Conservation (phyloP, 2,329 filamentous ascomycete species). For the Aureobasidium zeae region DNA sequence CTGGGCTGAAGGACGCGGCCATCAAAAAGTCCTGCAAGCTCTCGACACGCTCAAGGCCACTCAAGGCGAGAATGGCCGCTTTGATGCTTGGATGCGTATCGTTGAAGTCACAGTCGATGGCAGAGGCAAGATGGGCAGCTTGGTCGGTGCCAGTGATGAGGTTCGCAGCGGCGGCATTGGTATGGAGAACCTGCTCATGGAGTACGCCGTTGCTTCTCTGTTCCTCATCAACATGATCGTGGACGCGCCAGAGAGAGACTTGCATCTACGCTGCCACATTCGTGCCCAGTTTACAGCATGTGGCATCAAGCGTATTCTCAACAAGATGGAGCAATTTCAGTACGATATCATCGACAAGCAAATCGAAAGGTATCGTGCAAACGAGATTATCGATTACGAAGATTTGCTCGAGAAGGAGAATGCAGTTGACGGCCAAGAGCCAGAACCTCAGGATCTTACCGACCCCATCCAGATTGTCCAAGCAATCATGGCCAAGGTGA, state of each 20-base stretch:
- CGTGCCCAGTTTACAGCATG: conserved; percentile 92
- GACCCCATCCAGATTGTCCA: conserved; percentile 91
- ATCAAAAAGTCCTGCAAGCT: conserved; percentile 86
- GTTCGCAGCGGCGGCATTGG: conserved; percentile 91
- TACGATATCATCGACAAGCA: conserved; percentile 99
- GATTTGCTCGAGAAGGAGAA: conserved; percentile 88
- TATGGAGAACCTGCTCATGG: conserved; percentile 98
- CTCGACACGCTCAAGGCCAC: conserved; percentile 84
- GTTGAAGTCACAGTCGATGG: conserved; percentile 96
- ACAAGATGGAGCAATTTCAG: conserved; percentile 96
- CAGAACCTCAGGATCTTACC: conserved; percentile 80
- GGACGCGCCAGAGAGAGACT: conserved; percentile 77
- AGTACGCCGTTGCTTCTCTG: conserved; percentile 91
- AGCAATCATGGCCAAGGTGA: conserved; percentile 76
- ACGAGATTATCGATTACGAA: conserved; percentile 97
- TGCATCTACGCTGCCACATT: conserved; percentile 88
- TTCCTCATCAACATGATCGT: conserved; percentile 96
- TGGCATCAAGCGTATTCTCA: conserved; percentile 86
- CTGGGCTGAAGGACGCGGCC: conserved; percentile 81
- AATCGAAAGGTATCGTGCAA: conserved; percentile 82
- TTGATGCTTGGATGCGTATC: conserved; percentile 97
- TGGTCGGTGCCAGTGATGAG: conserved; percentile 94
- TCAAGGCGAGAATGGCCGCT: conserved; percentile 85
- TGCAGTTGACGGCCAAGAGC: conserved; percentile 76
- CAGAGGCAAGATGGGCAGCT: conserved; percentile 95